Evolutionary conservation across 306 rosid genomes (phyloP), one percentile per base, ranked within the genome.

Genomic region (Abrus pulchellus): DNA sequence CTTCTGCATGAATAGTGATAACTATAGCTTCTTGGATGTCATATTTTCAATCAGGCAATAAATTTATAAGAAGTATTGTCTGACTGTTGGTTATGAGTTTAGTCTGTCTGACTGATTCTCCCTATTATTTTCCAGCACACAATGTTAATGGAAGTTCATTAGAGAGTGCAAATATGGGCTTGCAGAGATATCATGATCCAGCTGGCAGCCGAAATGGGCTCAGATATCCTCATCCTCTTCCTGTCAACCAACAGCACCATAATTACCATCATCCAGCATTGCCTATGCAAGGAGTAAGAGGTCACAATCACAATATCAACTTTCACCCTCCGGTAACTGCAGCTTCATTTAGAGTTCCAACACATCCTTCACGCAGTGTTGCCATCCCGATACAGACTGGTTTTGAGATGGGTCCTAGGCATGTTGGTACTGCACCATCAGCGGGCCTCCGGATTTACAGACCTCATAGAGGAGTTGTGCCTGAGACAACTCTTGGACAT

Each of bases 111-210:
- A 80, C 32, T 13, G 49, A 69, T 49, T 76, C 68, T 30, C 53
- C 40, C 68, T 62, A 47, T 73, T 76, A 54, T 66, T 76, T 67
- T 52, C 55, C 88, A 87, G 90, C 89, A 36, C 81, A 84, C 45
- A 78, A 67, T 76, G 82, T 85, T 6, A 82, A 76, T 27, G 89
- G 83, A 80, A 76, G 87, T 88, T 85, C 93, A 20, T 65, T 86
- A 75, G 97, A 90, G 64, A 81, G 61, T 79, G 75, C 75, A 38
- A 92, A 76, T 77, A 75, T 88, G 88, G 97, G 90, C 74, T 64
- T 93, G 87, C 90, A 84, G 47, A 86, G 99, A 90, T 90, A 93
- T 89, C 91, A 90, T 30, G 97, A 93, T 54, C 40, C 91, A 78
- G 68, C 86, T 56, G 84, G 86, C 79, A 90, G 83, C 76, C 77